Conservation (phyloP, 179 eudicot species). For the Silene noctiflora region DNA sequence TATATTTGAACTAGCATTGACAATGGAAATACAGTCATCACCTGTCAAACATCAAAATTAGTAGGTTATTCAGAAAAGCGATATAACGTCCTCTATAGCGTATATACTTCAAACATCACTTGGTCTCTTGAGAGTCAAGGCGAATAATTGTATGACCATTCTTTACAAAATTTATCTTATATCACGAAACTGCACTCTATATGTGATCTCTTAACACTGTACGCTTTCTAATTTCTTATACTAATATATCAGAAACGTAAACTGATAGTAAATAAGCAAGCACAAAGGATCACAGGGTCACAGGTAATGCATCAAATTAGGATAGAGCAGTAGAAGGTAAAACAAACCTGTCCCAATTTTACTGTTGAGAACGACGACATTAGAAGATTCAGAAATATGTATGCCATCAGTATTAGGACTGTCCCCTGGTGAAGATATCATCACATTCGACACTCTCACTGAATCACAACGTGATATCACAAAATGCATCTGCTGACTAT, state of each 20-base stretch:
- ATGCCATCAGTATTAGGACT: slow-evolving; percentile 58
- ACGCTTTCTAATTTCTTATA: slow-evolving; percentile 1
- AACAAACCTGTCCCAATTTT: slow-evolving; percentile 74
- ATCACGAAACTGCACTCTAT: neutral
- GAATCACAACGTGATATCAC: slow-evolving; percentile 36
- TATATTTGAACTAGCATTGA: slow-evolving; percentile 69
- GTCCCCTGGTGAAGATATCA: slow-evolving; percentile 50
- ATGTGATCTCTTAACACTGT: neutral
- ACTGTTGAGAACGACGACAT: slow-evolving; percentile 47
- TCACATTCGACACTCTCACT: slow-evolving; percentile 40
- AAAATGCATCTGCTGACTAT: slow-evolving; percentile 58
- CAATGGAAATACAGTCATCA: slow-evolving; percentile 90
- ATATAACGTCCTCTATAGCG: neutral
- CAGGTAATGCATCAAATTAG: slow-evolving; percentile 3
- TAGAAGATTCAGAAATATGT: slow-evolving; percentile 62
- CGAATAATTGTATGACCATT: neutral
- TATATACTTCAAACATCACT: too few relatives aligned
- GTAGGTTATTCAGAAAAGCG: slow-evolving; percentile 9
- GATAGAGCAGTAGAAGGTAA: slow-evolving; percentile 9
- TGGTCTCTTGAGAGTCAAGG: too few relatives aligned
- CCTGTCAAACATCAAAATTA: slow-evolving; percentile 35
- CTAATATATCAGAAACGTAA: neutral
- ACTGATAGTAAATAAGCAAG: neutral
- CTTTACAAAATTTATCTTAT: neutral
- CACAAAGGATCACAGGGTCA: neutral